phyloP scores from a whole-genome alignment of 495 filamentous ascomycete species.

The Penicillium pancosmium region DNA sequence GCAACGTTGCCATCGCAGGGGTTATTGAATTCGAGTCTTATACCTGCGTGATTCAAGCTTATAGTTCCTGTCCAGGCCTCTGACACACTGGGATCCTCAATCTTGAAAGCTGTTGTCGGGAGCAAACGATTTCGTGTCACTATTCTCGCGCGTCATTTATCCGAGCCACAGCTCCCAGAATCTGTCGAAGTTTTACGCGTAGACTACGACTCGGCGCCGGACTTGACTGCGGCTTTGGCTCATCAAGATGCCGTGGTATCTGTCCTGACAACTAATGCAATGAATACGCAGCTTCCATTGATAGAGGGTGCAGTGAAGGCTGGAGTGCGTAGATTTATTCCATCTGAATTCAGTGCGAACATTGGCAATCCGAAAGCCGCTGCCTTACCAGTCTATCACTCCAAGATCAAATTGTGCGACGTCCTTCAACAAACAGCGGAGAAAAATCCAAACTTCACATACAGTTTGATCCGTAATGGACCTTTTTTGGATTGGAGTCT shows the following conservation, averaged over 20 bases:
- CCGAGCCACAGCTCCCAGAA: background rate
- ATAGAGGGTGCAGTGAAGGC: slow-evolving; percentile 55
- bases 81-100: background rate
- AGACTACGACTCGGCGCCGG: slow-evolving; percentile 26
- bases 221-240: slow-evolving; percentile 28
- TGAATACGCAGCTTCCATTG: slow-evolving; percentile 40
- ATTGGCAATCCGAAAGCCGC: background rate
- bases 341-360: slow-evolving; percentile 45
- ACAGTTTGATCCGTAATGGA: background rate
- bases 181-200: slow-evolving; percentile 6
- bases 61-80: background rate
- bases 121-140: background rate
- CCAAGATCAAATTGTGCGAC: slow-evolving; percentile 3
- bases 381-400: slow-evolving; percentile 5
- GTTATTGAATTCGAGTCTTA: background rate
- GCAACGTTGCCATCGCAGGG: background rate
- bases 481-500: background rate
- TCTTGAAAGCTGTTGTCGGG: background rate
- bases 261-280: slow-evolving; percentile 26
- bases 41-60: background rate
- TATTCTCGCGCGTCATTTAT: background rate
- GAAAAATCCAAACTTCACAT: slow-evolving; percentile 4
- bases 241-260: slow-evolving; percentile 45
- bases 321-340: slow-evolving; percentile 57
- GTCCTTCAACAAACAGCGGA: background rate